Evolutionary conservation across 441 rosid genomes (phyloP).

Genomic region (Gossypium lobatum): DNA sequence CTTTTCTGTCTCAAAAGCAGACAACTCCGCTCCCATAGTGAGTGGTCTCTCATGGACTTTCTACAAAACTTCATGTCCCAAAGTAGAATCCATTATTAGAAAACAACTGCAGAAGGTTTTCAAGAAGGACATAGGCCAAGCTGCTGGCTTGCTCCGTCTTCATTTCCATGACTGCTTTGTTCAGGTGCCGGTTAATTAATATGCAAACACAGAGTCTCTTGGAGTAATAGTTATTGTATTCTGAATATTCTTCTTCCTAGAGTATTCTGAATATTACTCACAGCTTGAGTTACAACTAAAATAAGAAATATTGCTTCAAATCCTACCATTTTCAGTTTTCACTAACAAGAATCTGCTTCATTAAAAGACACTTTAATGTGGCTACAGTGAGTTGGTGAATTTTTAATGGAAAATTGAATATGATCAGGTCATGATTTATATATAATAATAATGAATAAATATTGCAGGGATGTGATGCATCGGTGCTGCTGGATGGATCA

Average conservation of each 20-base stretch:
- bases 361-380: background rate
- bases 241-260: too few species aligned
- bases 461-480: conserved; percentile 69
- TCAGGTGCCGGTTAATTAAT: conserved; percentile 34
- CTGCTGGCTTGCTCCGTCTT: conserved; percentile 76
- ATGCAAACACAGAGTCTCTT: background rate
- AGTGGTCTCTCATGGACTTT: conserved; percentile 56
- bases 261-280: background rate
- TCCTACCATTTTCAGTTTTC: background rate
- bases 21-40: conserved; percentile 26
- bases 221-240: background rate
- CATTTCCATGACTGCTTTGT: conserved; percentile 89
- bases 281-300: background rate
- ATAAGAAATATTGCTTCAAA: background rate
- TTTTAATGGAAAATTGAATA: background rate
- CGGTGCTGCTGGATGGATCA: conserved; percentile 70
- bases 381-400: background rate
- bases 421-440: background rate
- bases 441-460: too few species aligned
- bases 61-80: conserved; percentile 52
- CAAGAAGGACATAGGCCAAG: conserved; percentile 57
- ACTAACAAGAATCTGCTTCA: background rate
- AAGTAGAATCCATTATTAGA: conserved; percentile 42
- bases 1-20: conserved; percentile 15
- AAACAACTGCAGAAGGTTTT: conserved; percentile 47